Percentiles rank a stretch among this genome's conserved stretches.
Evolutionary conservation across 176 grass and related monocot species (phyloP).

Genomic region (Poa pratensis): DNA sequence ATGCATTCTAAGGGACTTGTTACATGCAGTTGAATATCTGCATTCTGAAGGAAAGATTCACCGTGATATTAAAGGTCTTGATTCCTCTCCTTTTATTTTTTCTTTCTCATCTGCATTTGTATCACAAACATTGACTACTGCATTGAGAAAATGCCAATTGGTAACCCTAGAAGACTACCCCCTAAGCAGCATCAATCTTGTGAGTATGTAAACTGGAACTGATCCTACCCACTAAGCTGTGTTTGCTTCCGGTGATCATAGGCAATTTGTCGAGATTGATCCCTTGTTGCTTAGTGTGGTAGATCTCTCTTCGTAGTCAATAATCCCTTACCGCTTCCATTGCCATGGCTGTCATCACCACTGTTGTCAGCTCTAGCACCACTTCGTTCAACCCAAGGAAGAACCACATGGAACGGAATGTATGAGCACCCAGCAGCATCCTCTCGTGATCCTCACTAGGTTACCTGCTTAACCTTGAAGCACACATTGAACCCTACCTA

Average conservation of each 20-base stretch:
- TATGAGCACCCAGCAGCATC: neutral
- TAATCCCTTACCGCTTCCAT: neutral
- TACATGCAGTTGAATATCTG: constrained; percentile 97
- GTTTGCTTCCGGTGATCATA: neutral
- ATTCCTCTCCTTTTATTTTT: constrained; percentile 9
- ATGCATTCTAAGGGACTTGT: constrained; percentile 89
- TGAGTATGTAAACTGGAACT: constrained; percentile 17
- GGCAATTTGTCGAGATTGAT: constrained; percentile 7
- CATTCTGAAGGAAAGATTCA: constrained; percentile 99
- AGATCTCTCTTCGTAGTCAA: neutral
- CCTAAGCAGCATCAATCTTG: constrained; percentile 23
- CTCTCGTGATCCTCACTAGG: neutral
- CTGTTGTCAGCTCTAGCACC: constrained; percentile 8
- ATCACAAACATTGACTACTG: neutral
- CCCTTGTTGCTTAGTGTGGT: neutral
- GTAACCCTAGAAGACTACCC: neutral
- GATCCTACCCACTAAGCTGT: constrained; percentile 8
- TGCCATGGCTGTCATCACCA: neutral
- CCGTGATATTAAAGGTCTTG: constrained; percentile 83
- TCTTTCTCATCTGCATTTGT: constrained; percentile 34
- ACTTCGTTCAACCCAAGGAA: constrained; percentile 1
- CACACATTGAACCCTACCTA: constrained; percentile 5
- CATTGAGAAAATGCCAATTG: constrained; percentile 27
- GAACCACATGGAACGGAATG: neutral
- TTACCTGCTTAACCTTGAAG: neutral